Percentiles rank a stretch among this genome's conserved stretches.
Conservation (phyloP, 345 rosid genomes). For the Draba incana region DNA sequence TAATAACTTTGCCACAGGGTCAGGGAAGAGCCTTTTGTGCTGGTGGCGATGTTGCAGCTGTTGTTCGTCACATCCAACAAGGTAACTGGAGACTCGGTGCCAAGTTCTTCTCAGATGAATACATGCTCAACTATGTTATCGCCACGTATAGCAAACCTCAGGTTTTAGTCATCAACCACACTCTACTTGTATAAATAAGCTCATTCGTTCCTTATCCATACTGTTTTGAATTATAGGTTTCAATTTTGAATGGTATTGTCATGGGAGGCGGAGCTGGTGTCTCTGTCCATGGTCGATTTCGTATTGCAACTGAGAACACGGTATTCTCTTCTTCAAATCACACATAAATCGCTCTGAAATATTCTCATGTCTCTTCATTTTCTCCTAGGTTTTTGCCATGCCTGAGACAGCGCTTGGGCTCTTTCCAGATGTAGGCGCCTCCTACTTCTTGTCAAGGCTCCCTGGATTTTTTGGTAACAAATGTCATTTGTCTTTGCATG, state of each 20-base stretch:
- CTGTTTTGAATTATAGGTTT: constrained; percentile 51
- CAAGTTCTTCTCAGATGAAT: constrained; percentile 53
- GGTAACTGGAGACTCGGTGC: constrained; percentile 67
- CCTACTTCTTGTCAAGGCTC: constrained; percentile 85
- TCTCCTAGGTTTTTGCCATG: constrained; percentile 76
- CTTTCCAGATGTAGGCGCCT: constrained; percentile 87
- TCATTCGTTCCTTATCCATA: background rate
- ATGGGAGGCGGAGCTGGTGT: constrained; percentile 92
- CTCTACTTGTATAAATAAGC: background rate
- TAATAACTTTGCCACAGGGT: constrained; percentile 47
- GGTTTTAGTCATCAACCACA: constrained; percentile 41
- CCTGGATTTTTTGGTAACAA: constrained; percentile 78
- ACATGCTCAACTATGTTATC: constrained; percentile 62
- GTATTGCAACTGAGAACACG: constrained; percentile 77
- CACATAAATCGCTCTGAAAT: background rate
- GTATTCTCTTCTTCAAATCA: constrained; percentile 43
- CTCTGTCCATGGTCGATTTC: constrained; percentile 77
- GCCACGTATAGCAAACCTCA: constrained; percentile 74
- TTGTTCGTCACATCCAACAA: constrained; percentile 49
- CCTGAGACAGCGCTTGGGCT: constrained; percentile 86
- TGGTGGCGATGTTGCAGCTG: constrained; percentile 81
- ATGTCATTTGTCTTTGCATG: background rate
- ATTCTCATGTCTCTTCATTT: constrained; percentile 25
- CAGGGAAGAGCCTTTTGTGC: constrained; percentile 80
- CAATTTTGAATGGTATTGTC: constrained; percentile 77